Conservation (phyloP, 306 rosid genomes). For the Potentilla sterilis region DNA sequence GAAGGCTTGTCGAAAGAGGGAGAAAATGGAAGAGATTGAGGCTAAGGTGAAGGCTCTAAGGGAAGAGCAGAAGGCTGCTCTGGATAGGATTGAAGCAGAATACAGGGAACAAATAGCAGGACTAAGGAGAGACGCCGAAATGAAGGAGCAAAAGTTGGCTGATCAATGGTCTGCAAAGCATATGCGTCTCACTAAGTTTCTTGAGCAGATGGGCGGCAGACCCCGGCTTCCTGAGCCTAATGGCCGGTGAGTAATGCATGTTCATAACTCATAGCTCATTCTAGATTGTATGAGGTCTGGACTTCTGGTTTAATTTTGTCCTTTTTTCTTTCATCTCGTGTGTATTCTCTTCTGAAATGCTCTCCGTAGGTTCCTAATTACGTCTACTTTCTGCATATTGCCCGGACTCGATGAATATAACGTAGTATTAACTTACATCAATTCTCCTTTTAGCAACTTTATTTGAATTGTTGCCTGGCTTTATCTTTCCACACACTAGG, state of each 20-base stretch:
- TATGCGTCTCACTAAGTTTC: conserved; percentile 62
- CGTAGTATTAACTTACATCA: neutral
- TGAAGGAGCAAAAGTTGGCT: conserved; percentile 87
- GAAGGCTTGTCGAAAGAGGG: conserved; percentile 70
- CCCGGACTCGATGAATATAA: conserved; percentile 27
- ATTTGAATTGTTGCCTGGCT: conserved; percentile 3
- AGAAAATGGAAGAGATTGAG: conserved; percentile 80
- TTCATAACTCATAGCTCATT: neutral
- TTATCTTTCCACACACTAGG: neutral
- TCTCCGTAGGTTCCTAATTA: conserved; percentile 21
- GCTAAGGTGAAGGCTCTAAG: conserved; percentile 76
- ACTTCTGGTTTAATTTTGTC: conserved; percentile 20
- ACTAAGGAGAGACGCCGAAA: conserved; percentile 80
- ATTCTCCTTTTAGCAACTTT: neutral
- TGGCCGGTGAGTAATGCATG: conserved; percentile 47
- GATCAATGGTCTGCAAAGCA: conserved; percentile 95
- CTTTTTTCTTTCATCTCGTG: conserved; percentile 29
- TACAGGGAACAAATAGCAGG: conserved; percentile 79
- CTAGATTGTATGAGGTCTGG: neutral
- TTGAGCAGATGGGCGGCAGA: conserved; percentile 77
- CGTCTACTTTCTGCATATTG: conserved; percentile 19
- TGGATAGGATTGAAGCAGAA: conserved; percentile 85
- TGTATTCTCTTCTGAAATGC: conserved; percentile 25
- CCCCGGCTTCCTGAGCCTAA: conserved; percentile 58
- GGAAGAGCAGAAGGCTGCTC: conserved; percentile 67